Percentiles rank a stretch among this genome's conserved stretches.
Evolutionary conservation across 108 stramenopile genomes (phyloP).

Genomic region (Mayamaea pseudoterrestris): DNA sequence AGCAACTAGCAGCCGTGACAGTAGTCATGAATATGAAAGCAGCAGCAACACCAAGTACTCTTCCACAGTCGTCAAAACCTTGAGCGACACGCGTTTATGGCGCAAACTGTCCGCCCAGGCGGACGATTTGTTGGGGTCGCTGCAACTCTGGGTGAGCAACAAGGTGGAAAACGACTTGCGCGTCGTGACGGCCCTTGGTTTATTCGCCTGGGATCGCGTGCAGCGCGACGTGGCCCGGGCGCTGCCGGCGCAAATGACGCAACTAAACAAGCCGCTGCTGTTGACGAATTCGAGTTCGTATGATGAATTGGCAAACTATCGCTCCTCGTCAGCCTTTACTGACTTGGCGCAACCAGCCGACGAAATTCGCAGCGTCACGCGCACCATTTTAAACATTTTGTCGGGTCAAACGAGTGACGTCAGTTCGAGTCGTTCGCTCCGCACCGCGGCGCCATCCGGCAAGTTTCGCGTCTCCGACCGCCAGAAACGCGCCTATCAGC

Average conservation of each 20-base stretch:
- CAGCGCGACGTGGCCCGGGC: constrained; percentile 57
- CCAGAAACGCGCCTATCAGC: constrained; percentile 42
- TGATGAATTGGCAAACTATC: constrained; percentile 1
- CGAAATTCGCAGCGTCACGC: constrained; percentile 58
- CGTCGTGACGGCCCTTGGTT: constrained; percentile 41
- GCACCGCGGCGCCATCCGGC: constrained; percentile 48
- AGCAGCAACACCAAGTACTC: constrained; percentile 9
- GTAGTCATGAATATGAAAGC: background rate
- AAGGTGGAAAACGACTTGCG: constrained; percentile 56
- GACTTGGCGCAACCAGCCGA: constrained; percentile 34
- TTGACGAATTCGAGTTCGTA: constrained; percentile 10
- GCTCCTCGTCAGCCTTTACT: background rate
- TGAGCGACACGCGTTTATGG: constrained; percentile 65
- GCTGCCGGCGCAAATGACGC: constrained; percentile 36
- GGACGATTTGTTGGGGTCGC: constrained; percentile 43
- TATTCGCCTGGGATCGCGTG: constrained; percentile 66
- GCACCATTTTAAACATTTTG: constrained; percentile 54
- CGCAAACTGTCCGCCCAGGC: constrained; percentile 48
- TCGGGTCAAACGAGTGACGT: constrained; percentile 12
- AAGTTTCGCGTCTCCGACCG: constrained; percentile 6
- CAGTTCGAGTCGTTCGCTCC: constrained; percentile 17
- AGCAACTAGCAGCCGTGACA: constrained; percentile 12
- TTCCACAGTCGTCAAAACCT: constrained; percentile 22
- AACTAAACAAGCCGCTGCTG: constrained; percentile 3
- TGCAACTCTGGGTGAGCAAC: constrained; percentile 55